Conservation (phyloP, 768 basidiomycete genomes). For the Collybiopsis luxurians region DNA sequence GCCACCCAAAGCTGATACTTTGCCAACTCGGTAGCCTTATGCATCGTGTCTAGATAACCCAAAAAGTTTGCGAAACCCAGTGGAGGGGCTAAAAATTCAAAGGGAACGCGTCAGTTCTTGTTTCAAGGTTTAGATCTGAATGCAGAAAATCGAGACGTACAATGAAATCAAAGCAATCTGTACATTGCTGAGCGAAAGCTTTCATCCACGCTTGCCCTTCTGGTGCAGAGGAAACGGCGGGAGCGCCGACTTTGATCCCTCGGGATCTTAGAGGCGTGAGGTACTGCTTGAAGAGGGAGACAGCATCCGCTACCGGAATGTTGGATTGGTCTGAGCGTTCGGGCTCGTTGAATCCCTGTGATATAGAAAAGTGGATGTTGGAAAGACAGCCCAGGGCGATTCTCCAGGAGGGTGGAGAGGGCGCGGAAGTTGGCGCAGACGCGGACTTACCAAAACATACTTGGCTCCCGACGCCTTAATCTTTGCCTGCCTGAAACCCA, state of each 20-base stretch:
- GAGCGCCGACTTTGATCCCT: conserved; percentile 31
- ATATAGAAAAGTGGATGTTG: no score
- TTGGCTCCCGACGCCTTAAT: background rate
- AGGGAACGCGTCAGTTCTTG: no score
- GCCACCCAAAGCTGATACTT: conserved; percentile 33
- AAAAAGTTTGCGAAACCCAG: conserved; percentile 29
- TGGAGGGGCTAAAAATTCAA: conserved; percentile 14
- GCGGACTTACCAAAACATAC: background rate
- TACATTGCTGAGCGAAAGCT: no score
- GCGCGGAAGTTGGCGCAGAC: background rate
- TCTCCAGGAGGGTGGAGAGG: background rate
- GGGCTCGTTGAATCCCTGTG: conserved; percentile 36
- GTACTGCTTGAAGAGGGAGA: conserved; percentile 33
- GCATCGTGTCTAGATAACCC: conserved; percentile 30
- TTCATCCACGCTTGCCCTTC: no score
- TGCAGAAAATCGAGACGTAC: conserved; percentile 5
- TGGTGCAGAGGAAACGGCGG: no score
- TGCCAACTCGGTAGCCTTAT: conserved; percentile 25
- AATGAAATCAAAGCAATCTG: no score
- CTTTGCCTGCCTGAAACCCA: background rate
- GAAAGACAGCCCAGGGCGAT: no score
- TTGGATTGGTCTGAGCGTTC: conserved; percentile 32
- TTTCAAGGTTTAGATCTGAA: conserved; percentile 26
- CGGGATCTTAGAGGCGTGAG: conserved; percentile 30
- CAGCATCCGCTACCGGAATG: conserved; percentile 26